Evolutionary conservation across 2,329 filamentous ascomycete species (phyloP), one percentile per base, ranked within the genome.

Genomic region (Phialophora chinensis): DNA sequence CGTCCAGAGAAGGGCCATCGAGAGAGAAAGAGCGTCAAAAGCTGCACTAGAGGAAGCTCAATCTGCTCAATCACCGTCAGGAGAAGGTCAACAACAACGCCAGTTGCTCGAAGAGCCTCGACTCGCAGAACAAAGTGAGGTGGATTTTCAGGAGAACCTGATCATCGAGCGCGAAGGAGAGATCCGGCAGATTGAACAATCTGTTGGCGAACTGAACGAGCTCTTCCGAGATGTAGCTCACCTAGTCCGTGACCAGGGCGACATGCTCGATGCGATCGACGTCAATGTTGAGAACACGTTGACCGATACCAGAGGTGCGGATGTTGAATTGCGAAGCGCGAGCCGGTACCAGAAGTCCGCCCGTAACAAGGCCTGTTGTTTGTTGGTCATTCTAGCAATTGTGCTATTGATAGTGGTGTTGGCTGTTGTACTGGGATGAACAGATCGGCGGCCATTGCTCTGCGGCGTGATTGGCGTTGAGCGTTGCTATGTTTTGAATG

Each of bases 171-270:
- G 96, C 62, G 95, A 99, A 79, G 89, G 92, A 65, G 95, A 99
- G 82, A 99, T 99, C 72, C 90, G 93, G 69, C 96, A 96, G 77
- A 99, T 99, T 74, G 95, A 98, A 81, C 93, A 97, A 79, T 93
- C 91, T 63, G 95, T 99, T 6, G 91, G 91, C 63, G 95, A 99
- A 75, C 83, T 99, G 69, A 99, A 99, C 74, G 95, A 98, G 75
- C 85, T 99, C 52, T 99, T 99, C 84, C 87, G 93, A 69, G 94
- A 99, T 81, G 93, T 99, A n/a, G 95, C 94, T 55, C 93, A 97
- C 78, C 97, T 99, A 78, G 93, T 99, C 59, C 88, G 88, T 68
- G 94, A 98, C 80, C 95, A 99, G 80, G 95, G 95, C 59, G 91
- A 92, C 73, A 88, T 91, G 79, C 83, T 99, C 33, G 90, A 94